Conservation (phyloP, 2,329 filamentous ascomycete genomes). For the Clarireedia sp. region DNA sequence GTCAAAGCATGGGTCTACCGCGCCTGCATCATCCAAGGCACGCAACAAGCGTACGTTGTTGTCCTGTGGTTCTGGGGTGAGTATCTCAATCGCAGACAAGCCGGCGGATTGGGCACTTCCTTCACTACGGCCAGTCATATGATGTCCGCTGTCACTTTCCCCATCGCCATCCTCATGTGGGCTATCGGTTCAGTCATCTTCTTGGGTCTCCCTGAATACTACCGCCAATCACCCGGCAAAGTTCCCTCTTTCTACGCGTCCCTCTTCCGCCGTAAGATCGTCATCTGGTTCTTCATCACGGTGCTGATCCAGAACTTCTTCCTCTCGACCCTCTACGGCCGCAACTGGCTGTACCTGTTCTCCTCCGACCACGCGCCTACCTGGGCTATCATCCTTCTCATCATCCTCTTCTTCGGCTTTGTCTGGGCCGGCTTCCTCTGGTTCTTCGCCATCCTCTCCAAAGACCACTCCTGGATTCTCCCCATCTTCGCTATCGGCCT, state of each 20-base stretch:
- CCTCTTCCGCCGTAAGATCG: conserved; percentile 53
- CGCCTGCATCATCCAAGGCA: conserved; percentile 58
- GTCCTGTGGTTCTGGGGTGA: conserved; percentile 61
- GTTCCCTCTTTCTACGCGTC: conserved; percentile 59
- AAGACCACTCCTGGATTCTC: conserved; percentile 56
- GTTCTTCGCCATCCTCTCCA: conserved; percentile 46
- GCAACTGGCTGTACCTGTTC: conserved; percentile 50
- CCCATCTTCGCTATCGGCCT: conserved; percentile 61
- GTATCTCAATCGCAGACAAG: conserved; percentile 25
- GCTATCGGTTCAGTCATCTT: conserved; percentile 46
- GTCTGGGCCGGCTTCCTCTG: conserved; percentile 48
- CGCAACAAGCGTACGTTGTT: conserved; percentile 57
- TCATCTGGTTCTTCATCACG: conserved; percentile 58
- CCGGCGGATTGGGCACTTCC: conserved; percentile 30
- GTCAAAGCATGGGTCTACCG: conserved; percentile 60
- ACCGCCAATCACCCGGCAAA: conserved; percentile 54
- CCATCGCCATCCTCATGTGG: conserved; percentile 51
- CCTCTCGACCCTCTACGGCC: conserved; percentile 54
- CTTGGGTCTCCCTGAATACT: conserved; percentile 58
- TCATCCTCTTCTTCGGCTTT: conserved; percentile 44
- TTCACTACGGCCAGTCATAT: conserved; percentile 33
- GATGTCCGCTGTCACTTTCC: conserved; percentile 43
- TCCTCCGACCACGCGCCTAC: conserved; percentile 35
- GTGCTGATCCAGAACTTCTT: conserved; percentile 35
- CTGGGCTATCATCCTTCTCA: conserved; percentile 50